Evolutionary conservation across 73 alveolate genomes (phyloP).

Genomic region (Blepharisma japonicum): DNA sequence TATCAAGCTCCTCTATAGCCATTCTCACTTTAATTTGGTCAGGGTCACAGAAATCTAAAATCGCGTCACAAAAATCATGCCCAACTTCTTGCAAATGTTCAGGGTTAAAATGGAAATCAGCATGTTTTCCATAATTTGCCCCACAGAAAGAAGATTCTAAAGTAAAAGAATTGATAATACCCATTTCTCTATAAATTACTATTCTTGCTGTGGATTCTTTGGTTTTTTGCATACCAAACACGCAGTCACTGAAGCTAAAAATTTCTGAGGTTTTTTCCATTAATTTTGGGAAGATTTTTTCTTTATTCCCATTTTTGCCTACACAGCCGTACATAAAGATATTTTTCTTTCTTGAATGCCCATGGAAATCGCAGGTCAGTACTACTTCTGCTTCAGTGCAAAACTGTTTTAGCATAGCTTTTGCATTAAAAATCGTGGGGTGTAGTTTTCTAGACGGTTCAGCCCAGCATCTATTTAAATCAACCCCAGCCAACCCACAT

Average conservation of each 20-base stretch:
- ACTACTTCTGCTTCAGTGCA: conserved; percentile 93
- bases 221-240: conserved; percentile 82
- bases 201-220: conserved; percentile 94
- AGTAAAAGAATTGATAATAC: conserved; percentile 82
- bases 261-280: conserved; percentile 81
- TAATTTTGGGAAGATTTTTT: conserved; percentile 84
- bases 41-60: conserved; percentile 92
- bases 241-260: conserved; percentile 86
- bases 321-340: conserved; percentile 93
- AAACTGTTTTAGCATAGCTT: conserved; percentile 88
- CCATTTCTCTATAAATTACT: conserved; percentile 86
- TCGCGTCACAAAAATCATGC: conserved; percentile 83
- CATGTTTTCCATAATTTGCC: conserved; percentile 88
- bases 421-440: conserved; percentile 91
- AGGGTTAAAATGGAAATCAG: conserved; percentile 92
- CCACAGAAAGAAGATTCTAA: conserved; percentile 95
- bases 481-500: conserved; percentile 97
- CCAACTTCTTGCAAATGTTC: conserved; percentile 86
- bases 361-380: conserved; percentile 98
- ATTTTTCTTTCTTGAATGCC: conserved; percentile 98
- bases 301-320: conserved; percentile 87
- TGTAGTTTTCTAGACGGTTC: conserved; percentile 96
- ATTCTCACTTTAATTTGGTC: conserved; percentile 82
- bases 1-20: conserved; percentile 76
- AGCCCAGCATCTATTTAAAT: conserved; percentile 96